A percentile compares a stretch with the other conserved stretches of the same genome.
phyloP scores from a whole-genome alignment of 306 rosid species.

The Betula pendula region DNA sequence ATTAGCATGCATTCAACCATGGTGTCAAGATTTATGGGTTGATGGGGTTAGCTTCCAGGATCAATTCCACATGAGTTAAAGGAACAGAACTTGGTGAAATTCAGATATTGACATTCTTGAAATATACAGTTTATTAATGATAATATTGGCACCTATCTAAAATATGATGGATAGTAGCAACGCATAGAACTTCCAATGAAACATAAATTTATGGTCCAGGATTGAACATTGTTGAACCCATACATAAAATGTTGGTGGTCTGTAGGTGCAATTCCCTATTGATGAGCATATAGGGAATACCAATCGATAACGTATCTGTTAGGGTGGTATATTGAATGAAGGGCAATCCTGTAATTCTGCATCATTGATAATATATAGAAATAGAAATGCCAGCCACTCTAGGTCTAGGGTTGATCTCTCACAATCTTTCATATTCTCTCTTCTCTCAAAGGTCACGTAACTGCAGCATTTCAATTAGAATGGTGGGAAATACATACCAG shows the following conservation, averaged over 20 bases:
- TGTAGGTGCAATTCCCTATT: not conserved
- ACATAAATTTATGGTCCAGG: not conserved
- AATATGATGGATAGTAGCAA: not conserved
- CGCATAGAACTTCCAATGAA: not conserved
- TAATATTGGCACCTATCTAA: not conserved
- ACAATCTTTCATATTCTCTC: not conserved
- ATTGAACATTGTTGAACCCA: not conserved
- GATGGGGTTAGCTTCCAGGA: not conserved
- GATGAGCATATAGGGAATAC: not conserved
- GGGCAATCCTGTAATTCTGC: not conserved
- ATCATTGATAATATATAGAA: too few relatives aligned
- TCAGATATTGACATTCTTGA: not conserved
- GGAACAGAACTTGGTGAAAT: not conserved
- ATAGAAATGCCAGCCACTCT: not conserved
- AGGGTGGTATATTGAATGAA: not conserved
- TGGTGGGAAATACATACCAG: not conserved
- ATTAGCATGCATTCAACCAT: constrained; percentile 14
- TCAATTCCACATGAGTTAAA: not conserved
- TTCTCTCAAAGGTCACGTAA: not conserved
- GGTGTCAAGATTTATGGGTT: not conserved
- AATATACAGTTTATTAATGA: not conserved
- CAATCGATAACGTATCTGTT: not conserved
- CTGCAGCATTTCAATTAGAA: not conserved
- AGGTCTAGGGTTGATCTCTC: not conserved
- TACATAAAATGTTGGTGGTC: not conserved